Evolutionary conservation across 2,329 filamentous ascomycete genomes (phyloP).

Genomic region (Fusarium nurragi): DNA sequence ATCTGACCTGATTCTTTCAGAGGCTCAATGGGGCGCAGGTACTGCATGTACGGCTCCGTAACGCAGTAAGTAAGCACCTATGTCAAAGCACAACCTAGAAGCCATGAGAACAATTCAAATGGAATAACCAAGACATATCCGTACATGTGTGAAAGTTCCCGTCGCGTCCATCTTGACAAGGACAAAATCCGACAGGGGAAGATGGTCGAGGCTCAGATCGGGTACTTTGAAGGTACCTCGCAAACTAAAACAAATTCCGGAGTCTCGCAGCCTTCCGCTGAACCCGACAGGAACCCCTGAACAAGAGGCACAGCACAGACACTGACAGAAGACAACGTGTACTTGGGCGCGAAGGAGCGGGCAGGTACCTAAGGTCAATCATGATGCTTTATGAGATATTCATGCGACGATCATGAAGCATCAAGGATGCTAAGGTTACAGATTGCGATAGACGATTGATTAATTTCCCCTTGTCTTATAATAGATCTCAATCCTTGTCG

Average conservation of each 20-base stretch:
- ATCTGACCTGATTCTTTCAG: neutral
- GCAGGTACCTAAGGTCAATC: neutral
- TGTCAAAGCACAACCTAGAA: neutral
- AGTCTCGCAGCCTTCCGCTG: slow-evolving; percentile 20
- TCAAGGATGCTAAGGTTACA: slow-evolving; percentile 10
- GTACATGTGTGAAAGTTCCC: slow-evolving; percentile 33
- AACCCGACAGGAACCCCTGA: slow-evolving; percentile 31
- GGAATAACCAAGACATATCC: slow-evolving; percentile 22
- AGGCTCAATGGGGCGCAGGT: no score
- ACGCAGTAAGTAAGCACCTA: neutral
- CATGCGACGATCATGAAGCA: slow-evolving; percentile 3
- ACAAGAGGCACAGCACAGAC: slow-evolving; percentile 26
- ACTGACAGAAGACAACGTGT: neutral
- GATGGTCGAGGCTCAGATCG: slow-evolving; percentile 6
- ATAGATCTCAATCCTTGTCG: slow-evolving; percentile 14
- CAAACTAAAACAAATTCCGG: slow-evolving; percentile 13
- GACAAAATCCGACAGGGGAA: slow-evolving; percentile 9
- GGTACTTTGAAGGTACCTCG: slow-evolving; percentile 30
- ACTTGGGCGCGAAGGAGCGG: neutral
- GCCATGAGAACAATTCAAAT: neutral
- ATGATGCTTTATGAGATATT: neutral
- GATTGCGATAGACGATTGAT: slow-evolving; percentile 24
- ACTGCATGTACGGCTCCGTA: neutral
- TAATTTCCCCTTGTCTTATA: slow-evolving; percentile 31
- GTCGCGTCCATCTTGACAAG: neutral